Evolutionary conservation across 495 filamentous ascomycete genomes (phyloP), one percentile per base, ranked within the genome.

Genomic region (Aspergillus diversus): DNA sequence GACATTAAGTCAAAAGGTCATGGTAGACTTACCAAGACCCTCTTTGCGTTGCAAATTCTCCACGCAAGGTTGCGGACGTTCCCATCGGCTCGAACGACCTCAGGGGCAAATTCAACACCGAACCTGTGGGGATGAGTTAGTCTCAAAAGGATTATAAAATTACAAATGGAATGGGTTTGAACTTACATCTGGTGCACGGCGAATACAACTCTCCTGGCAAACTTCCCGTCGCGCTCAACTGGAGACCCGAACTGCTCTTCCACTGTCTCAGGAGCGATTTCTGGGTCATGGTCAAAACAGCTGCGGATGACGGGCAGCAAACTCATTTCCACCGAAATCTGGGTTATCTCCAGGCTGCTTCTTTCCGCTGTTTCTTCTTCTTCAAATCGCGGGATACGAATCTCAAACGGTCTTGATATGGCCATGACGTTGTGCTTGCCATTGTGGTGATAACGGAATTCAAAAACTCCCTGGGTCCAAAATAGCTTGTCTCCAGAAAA

Each of bases 381-480:
- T 65, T 94, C 90, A 65, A 95, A 92, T 53, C 86, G 87, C 48
- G 81, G 78, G 64, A 97, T 89, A 16, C 87, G 86, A 51, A 97
- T 90, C 74, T 97, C 95, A 69, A 99, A 98, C 0, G 95, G 93
- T 69, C 90, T 83, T 15, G 92, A 96, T 66, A 98, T 92, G 17
- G 93, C 89, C 96, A 99, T 97, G 71, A 98, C 94, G 67, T 91
- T 91, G 75, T 98, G 92, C 69, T 91, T 90, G 60, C 92, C 92
- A 66, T 91, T 89, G 77, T 99, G 95, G 80, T 99, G 95, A 77
- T 97, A 97, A 9, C 95, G 88, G 77, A 99, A 93, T 69, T 99
- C 95, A 71, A 96, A 98, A 43, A 92, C 90, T 53, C 95, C 95
- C 46, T 93, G 90, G 1, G 89, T 95, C 95, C 95, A 99, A 87